phyloP scores from a whole-genome alignment of 768 basidiomycete genomes.

The Kockovaella imperatae region DNA sequence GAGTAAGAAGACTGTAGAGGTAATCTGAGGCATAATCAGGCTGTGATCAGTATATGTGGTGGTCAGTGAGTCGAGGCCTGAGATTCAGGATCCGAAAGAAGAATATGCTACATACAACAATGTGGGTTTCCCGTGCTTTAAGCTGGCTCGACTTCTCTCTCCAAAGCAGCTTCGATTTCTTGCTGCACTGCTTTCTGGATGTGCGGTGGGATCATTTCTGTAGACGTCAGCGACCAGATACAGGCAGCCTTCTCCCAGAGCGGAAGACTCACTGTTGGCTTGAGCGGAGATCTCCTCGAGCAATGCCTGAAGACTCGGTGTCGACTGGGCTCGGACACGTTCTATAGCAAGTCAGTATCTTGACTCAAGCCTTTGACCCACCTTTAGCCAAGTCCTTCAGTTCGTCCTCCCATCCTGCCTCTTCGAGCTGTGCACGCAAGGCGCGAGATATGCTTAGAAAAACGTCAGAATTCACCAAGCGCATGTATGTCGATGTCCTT shows the following conservation, averaged over 20 bases:
- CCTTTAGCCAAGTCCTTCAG: slow-evolving; percentile 37
- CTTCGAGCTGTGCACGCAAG: slow-evolving; percentile 19
- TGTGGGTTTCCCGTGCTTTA: too few species aligned
- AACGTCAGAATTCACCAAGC: neutral
- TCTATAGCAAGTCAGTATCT: slow-evolving; percentile 10
- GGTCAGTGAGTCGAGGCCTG: too few species aligned
- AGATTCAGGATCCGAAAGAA: too few species aligned
- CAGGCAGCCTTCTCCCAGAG: neutral
- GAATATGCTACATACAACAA: too few species aligned
- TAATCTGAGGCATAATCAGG: too few species aligned
- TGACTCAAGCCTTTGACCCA: too few species aligned
- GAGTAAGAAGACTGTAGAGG: too few species aligned
- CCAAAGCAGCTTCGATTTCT: slow-evolving; percentile 32
- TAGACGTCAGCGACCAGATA: slow-evolving; percentile 1
- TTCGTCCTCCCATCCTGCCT: slow-evolving; percentile 34
- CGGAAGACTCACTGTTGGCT: slow-evolving; percentile 19
- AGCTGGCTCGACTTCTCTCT: slow-evolving; percentile 34
- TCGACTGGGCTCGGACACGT: slow-evolving; percentile 25
- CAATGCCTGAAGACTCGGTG: slow-evolving; percentile 24
- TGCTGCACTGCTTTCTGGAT: slow-evolving; percentile 19
- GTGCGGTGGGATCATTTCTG: slow-evolving; percentile 20
- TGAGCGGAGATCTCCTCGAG: slow-evolving; percentile 20
- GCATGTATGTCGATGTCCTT: slow-evolving; percentile 3
- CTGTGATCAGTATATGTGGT: too few species aligned
- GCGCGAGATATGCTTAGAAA: slow-evolving; percentile 21